Base-by-base conservation (phyloP, 345 rosid species). In the Gossypium herbaceum region DNA sequence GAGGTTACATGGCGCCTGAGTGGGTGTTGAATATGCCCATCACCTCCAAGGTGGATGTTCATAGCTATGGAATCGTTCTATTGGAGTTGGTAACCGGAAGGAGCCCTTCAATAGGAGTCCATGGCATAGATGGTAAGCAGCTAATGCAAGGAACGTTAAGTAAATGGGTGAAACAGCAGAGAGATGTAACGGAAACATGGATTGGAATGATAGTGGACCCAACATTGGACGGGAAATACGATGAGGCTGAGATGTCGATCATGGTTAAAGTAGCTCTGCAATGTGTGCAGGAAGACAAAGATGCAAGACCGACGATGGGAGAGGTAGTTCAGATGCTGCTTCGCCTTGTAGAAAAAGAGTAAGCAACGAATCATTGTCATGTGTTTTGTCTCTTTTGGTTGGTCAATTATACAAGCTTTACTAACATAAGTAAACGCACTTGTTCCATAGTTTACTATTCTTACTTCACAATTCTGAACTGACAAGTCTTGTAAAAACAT, bases 31-130 rank as follows among this genome's bases (percentile, higher is more conserved):
- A 73, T 34, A 17, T 44, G n/a, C 75, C 80, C 9, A 76, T 83
- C 34, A 81, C 88, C 13, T 77, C 82, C 27, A 85, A 85, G 65
- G 88, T 78, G 1, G 88, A 85, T 55, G 81, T 85, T 15, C 82
- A 85, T 4, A 82, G 85, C 70, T 82, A 75, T 52, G 85, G 84
- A 12, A 75, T 82, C 7, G 88, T 82, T 15, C n/a, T 85, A 16
- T 51, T 85, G 64, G 82, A 82, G 76, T 69, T 85, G 61, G 64
- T 84, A 8, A 78, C 82, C 0, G 77, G 80, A 13, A 39, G 67
- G 3, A 63, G 48, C 2, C 83, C 62, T 0, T 10, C 56, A 1
- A 69, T 48, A 51, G 58, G 16, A 29, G 7, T 39, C 19, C 9
- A 11, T 2, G 45, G 6, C 9, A 10, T 24, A 1, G 34, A 39